Evolutionary conservation across 148 eudicot genomes (phyloP), one percentile per base, ranked within the genome.

Genomic region (Tetragonia tetragonoides): DNA sequence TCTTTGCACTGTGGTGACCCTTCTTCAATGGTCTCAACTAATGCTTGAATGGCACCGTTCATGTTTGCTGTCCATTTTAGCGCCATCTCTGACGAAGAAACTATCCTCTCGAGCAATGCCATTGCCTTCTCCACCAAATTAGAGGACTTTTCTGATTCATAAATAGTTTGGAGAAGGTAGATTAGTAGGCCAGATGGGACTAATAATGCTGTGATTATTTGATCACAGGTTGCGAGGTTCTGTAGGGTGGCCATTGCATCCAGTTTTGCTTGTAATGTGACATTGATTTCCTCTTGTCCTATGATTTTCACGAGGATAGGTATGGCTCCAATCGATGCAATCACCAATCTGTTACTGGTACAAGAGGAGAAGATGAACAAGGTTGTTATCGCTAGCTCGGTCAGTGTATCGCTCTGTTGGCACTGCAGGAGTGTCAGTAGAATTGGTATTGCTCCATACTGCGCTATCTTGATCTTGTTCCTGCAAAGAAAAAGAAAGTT

Each of bases 11-110:
- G 80, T 7, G 69, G 57, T 12, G 88, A 81, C 8, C 93, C 96
- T 46, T 91, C 96, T 67, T 91, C 96, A 9, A 91, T 79, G 0
- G 86, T 86, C 83, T 88, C 96, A 20, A 91, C 96, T 28, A 89
- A 56, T 5, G 83, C 83, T 78, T 75, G 88, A 67, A 91, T 85
- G 38, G 78, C 86, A 6, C 83, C 88, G 1, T 75, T 71, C 2
- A 77, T 80, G 37, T 78, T 77, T 0, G 86, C 86, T 23, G 66
- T 79, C 75, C 77, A 80, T 60, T 66, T 69, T n/a, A 89, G 69
- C 1, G 91, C 90, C 59, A 49, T 34, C 21, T 87, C 87, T 12
- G 96, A 89, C 11, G 82, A 84, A 41, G 84, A 87, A 71, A 88
- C 84, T 1, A 88, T 78, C 56, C 79, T 85, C 73, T 88, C 91